Evolutionary conservation across 441 rosid genomes (phyloP).

Genomic region (Pelargonium myrrhifolium): DNA sequence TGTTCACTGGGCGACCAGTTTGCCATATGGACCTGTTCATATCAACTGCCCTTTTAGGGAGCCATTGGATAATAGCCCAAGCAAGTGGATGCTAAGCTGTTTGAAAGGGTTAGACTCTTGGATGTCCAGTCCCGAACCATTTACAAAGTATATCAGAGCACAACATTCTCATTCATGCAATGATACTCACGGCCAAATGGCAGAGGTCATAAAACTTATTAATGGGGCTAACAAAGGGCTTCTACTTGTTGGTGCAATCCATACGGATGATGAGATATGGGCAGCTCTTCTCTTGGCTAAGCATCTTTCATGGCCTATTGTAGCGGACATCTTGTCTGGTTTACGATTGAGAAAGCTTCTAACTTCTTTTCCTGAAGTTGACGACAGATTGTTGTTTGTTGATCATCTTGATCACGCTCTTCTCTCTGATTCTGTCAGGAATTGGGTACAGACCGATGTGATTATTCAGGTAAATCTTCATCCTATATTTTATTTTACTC

Average conservation of each 20-base stretch:
- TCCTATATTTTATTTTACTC: neutral
- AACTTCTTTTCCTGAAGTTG: conserved; percentile 39
- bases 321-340: conserved; percentile 88
- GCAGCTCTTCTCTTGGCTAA: conserved; percentile 79
- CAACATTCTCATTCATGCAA: conserved; percentile 35
- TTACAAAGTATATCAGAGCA: conserved; percentile 62
- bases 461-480: conserved; percentile 69
- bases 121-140: conserved; percentile 67
- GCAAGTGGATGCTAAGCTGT: conserved; percentile 62
- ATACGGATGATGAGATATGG: conserved; percentile 88
- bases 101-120: conserved; percentile 73
- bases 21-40: conserved; percentile 88
- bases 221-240: conserved; percentile 56
- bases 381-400: conserved; percentile 44
- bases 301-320: conserved; percentile 85
- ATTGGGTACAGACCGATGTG: conserved; percentile 54
- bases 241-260: conserved; percentile 62
- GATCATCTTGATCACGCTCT: conserved; percentile 90
- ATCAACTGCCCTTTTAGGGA: conserved; percentile 93
- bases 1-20: conserved; percentile 63
- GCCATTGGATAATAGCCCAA: conserved; percentile 61
- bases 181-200: conserved; percentile 28
- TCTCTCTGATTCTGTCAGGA: conserved; percentile 60
- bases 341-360: conserved; percentile 68
- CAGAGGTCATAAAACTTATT: conserved; percentile 53